These are phyloP conservation scores for Dactylonectria macrodidyma DNA, from an alignment of 2,329 filamentous ascomycete genomes.

Conservation along the genomic window DNA sequence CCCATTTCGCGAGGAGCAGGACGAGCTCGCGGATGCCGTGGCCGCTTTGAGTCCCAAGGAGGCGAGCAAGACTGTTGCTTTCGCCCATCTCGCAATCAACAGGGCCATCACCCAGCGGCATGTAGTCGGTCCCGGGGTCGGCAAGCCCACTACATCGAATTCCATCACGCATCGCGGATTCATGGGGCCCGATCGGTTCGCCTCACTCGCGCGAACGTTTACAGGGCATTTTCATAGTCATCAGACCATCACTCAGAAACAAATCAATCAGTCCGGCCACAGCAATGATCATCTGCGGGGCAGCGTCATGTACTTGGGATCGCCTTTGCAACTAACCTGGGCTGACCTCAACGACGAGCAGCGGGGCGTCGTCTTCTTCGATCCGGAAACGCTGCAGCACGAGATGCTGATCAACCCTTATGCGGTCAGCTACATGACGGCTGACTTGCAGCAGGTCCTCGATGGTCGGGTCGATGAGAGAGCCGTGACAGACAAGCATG, in stretches of 20 bases:
- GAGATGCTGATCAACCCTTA: conserved; percentile 38
- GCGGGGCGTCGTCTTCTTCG: conserved; percentile 37
- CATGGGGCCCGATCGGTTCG: conserved; percentile 36
- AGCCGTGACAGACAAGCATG: conserved; percentile 30
- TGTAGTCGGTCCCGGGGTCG: conserved; percentile 6
- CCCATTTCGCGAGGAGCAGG: conserved; percentile 43
- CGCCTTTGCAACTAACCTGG: conserved; percentile 41
- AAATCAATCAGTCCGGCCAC: background rate
- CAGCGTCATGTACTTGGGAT: conserved; percentile 41
- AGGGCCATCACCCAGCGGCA: conserved; percentile 41
- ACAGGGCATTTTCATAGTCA: conserved; percentile 43
- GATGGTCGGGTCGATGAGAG: conserved; percentile 6
- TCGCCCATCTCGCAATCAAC: conserved; percentile 44
- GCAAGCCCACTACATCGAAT: conserved; percentile 6
- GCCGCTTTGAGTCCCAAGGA: conserved; percentile 22
- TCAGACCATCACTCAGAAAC: conserved; percentile 37
- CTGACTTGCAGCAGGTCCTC: conserved; percentile 30
- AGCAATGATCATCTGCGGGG: conserved; percentile 22
- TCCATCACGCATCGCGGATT: conserved; percentile 34
- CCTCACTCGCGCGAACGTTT: conserved; percentile 40
- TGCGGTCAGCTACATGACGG: conserved; percentile 33
- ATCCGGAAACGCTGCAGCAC: conserved; percentile 39
- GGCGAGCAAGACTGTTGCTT: conserved; percentile 39
- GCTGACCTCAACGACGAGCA: conserved; percentile 39
- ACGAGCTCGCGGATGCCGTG: conserved; percentile 34